A percentile compares a stretch with the other conserved stretches of the same genome.
Conservation (phyloP, 352 stramenopile species). For the Phytophthora pini region DNA sequence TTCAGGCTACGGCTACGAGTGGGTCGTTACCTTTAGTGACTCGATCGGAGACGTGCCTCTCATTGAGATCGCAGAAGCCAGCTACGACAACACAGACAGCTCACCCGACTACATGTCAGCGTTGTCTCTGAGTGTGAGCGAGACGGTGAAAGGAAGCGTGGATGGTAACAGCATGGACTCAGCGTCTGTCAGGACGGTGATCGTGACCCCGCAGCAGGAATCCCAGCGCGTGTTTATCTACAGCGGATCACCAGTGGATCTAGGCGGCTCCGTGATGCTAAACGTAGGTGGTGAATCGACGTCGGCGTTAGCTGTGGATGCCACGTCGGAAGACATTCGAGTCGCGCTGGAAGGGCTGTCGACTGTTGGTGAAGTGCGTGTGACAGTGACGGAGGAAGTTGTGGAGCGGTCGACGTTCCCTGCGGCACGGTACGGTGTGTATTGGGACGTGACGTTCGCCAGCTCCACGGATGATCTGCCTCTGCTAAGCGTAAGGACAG, state of each 20-base stretch:
- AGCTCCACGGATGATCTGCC: slow-evolving; percentile 42
- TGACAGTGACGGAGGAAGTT: slow-evolving; percentile 42
- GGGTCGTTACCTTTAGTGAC: slow-evolving; percentile 69
- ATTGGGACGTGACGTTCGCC: slow-evolving; percentile 74
- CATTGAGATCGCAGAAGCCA: slow-evolving; percentile 29
- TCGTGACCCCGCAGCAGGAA: slow-evolving; percentile 43
- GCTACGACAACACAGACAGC: slow-evolving; percentile 3
- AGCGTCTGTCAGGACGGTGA: slow-evolving; percentile 29
- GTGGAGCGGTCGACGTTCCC: slow-evolving; percentile 35
- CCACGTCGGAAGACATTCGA: slow-evolving; percentile 52
- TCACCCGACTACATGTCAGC: slow-evolving; percentile 37
- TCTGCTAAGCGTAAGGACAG: slow-evolving; percentile 54
- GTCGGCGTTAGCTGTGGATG: slow-evolving; percentile 44
- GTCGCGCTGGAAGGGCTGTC: slow-evolving; percentile 71
- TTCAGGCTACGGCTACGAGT: slow-evolving; percentile 70
- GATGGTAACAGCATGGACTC: slow-evolving; percentile 30
- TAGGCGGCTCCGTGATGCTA: slow-evolving; percentile 60
- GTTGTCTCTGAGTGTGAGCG: slow-evolving; percentile 39
- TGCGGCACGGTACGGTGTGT: slow-evolving; percentile 60
- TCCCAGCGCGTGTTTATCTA: slow-evolving; percentile 83
- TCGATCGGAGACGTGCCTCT: slow-evolving; percentile 60
- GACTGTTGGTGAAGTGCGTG: slow-evolving; percentile 55
- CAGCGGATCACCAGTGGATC: slow-evolving; percentile 59
- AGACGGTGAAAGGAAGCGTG: slow-evolving; percentile 52
- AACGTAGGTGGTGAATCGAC: slow-evolving; percentile 76